phyloP scores from a whole-genome alignment of 257 asterid species.

The Leptodermis oblonga region DNA sequence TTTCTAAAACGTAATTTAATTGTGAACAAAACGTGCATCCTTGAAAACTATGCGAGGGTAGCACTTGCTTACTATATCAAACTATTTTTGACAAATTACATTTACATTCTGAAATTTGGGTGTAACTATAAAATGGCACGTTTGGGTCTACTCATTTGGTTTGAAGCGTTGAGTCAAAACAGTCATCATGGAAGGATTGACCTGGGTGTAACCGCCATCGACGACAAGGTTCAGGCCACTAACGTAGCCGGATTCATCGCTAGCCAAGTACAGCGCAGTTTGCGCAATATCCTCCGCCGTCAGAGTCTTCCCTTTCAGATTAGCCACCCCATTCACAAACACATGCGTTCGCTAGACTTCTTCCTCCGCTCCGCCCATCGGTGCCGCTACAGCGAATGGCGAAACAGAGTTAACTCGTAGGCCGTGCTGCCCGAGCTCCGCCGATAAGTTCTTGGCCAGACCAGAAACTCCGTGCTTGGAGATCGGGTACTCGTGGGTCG shows the following conservation, averaged over 20 bases:
- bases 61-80: no score
- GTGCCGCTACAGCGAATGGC: constrained; percentile 32
- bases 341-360: background rate
- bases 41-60: no score
- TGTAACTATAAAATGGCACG: no score
- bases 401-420: constrained; percentile 48
- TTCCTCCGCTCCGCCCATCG: background rate
- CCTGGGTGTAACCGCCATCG: constrained; percentile 46
- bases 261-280: constrained; percentile 39
- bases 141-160: no score
- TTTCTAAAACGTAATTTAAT: no score
- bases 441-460: constrained; percentile 30
- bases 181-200: constrained; percentile 27
- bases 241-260: constrained; percentile 41
- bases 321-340: constrained; percentile 19
- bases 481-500: constrained; percentile 22
- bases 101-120: no score
- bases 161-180: background rate
- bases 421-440: constrained; percentile 42
- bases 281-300: constrained; percentile 36
- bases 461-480: constrained; percentile 46
- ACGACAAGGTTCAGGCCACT: constrained; percentile 47
- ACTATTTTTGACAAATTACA: no score
- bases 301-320: constrained; percentile 28
- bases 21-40: no score